Base-by-base conservation (phyloP, 1,284 basidiomycete genomes). In the Apiotrichum akiyoshidainum region DNA sequence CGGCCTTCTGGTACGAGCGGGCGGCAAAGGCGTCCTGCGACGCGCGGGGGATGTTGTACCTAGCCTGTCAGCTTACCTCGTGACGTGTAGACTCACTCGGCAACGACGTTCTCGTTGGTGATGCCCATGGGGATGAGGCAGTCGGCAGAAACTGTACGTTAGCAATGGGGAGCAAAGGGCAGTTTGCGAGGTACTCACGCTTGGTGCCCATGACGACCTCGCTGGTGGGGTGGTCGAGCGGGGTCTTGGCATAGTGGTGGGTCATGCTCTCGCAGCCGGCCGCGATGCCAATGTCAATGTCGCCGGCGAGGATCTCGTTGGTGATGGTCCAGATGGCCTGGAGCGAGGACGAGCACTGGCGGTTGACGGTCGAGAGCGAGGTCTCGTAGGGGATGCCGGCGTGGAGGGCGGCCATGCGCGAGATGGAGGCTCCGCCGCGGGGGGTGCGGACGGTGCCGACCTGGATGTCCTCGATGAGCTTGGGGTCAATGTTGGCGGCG, bases 91-190 rank as follows among this genome's bases (percentile, higher is more conserved):
- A 56, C 53, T 52, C 37, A 54, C 61, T 63, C 61, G 7, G 82
- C 79, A 21, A 92, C 91, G 64, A 67, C 92, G 73, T 95, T 96
- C 81, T 96, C 93, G 44, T 90, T 93, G 44, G 92, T 93, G 79
- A 90, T 87, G 61, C 92, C 91, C 91, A 93, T 94, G 57, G 92
- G 92, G 60, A 93, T 81, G 21, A 92, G 82, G 78, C 92, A 95
- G 81, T 96, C 92, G 61, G 86, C 85, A 4, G 93, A 85, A 68
- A 90, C 87, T 69, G 86, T 80, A 76, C 83, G 85, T 58, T 34
- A 45, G 46, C 35, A 31, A 16, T 17, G 37, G n/a, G n/a, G n/a
- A n/a, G n/a, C n/a, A n/a, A n/a, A 35, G 31, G 11, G 16, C 4
- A 39, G 67, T 90, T 82, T 50, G 94, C n/a, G 4, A 14, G 22